Base-by-base conservation (phyloP, 2,329 filamentous ascomycete genomes). In the Metarhizium sp. region DNA sequence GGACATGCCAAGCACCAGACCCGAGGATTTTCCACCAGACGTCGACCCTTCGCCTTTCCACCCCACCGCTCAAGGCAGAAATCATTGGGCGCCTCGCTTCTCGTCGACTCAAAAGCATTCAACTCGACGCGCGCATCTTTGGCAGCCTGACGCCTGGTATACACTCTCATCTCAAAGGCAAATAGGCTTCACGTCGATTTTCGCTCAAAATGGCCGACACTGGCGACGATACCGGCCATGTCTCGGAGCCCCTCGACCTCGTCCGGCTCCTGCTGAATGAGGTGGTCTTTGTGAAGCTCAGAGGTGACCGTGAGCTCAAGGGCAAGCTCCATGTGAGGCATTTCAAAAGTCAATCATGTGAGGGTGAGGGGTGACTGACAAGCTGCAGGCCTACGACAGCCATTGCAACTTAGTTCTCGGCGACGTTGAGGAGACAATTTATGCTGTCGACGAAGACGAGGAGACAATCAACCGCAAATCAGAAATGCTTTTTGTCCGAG, bases 401-500 rank as follows among this genome's bases (percentile, higher is more conserved):
- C 94, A 99, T 72, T 99, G 95, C 80, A 99, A 99, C 68, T 75
- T 99, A 48, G 90, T 99, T 6, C 80, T 99, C 6, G 92, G 94
- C 54, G 94, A 99, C 62, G 94, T 97, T 4, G 91, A 96, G 68
- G 94, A 99, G 78, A 97, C 92, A 6, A 91, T 99, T 62, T 99
- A 96, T 69, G 79, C 92, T 38, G 86, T 95, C 4, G 92, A 96
- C 57, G 92, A 96, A 58, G 88, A 95, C 14, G 90, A 95, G 16
- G 87, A 95, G 88, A 96, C 92, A 14, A 84, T 94, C 59, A 95
- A 92, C 75, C 95, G 95, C 74, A 95, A 96, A 72, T 95, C 91
- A 47, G 94, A 97, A 70, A 99, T 99, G 94, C 76, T 99, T 20
- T 99, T 99, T 70, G 92, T 99, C 57, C 80, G 94, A 88, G 92